These are phyloP conservation scores for Trifolium subterraneum DNA, from an alignment of 306 rosid genomes.

Conservation along the genomic window DNA sequence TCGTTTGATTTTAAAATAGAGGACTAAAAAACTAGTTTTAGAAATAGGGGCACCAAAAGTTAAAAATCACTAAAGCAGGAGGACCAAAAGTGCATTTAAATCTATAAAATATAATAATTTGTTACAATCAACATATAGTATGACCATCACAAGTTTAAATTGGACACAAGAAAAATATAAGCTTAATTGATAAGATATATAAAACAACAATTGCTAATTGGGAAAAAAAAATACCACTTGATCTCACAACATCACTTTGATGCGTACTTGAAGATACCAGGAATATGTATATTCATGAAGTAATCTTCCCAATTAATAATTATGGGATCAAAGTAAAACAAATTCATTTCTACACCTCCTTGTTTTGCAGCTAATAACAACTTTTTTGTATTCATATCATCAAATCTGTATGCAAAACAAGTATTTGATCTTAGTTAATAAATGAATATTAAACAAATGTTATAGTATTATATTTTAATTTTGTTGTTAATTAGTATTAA, in stretches of 20 bases:
- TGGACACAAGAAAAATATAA: background rate
- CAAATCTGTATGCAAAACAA: constrained; percentile 58
- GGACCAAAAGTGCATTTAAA: no score
- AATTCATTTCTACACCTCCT: constrained; percentile 53
- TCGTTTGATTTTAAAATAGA: no score
- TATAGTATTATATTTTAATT: background rate
- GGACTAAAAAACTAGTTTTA: no score
- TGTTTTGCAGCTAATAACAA: constrained; percentile 51
- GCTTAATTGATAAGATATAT: background rate
- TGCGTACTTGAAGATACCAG: constrained; percentile 66
- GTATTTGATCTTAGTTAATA: background rate
- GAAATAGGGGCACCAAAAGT: no score
- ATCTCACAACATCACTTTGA: constrained; percentile 41
- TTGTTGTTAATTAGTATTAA: background rate
- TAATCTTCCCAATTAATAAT: constrained; percentile 78
- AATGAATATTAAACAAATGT: background rate
- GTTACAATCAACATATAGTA: background rate
- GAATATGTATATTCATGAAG: constrained; percentile 58
- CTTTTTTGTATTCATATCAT: constrained; percentile 64
- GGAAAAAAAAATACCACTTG: background rate
- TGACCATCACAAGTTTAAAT: background rate
- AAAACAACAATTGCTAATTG: background rate
- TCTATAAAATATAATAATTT: background rate
- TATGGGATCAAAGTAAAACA: constrained; percentile 70
- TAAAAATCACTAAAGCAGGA: no score